Evolutionary conservation across 192 early-diverging fungal species (phyloP), one percentile per base, ranked within the genome.

Genomic region (Podila epicladia): DNA sequence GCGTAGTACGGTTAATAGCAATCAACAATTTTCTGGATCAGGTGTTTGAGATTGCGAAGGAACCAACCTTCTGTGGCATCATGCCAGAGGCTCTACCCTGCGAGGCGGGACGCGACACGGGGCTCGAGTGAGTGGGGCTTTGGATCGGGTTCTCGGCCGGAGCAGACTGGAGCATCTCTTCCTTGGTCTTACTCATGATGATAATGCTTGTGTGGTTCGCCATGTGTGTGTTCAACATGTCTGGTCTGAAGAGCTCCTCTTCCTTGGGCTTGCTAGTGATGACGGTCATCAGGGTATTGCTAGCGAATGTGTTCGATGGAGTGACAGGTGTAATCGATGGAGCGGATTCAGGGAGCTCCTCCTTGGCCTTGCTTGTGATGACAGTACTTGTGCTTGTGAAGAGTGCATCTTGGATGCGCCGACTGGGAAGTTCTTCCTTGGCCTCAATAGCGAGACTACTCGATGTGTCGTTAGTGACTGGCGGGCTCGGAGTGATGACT

Each of bases 91-190:
- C 9, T 13, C 70, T 22, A 11, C 62, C 59, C 11, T 41, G 32
- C 6, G 58, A 37, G 32, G 12, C 38, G 2, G 60, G 19, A 7
- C 58, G 67, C 22, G 53, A 28, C 20, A 63, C 35, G 7, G 41
- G 37, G 20, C 19, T 69, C 32, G 53, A 24, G 24, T 26, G 53
- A 5, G 53, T 55, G 20, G 53, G 53, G 22, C 53, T 55, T 55
- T 45, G 9, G 53, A 72, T 48, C 3, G 70, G 70, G 2, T 62
- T 45, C 20, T 64, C 70, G 3, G 70, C 41, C 0, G 70, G 60
- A 29, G 53, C 11, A 0, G 70, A 72, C 22, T 72, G 70, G 20
- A 72, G 70, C 70, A 72, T 72, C 35, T 72, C 62, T 33, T 72
- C 70, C 17, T 72, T 72, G 11, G 70, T 64, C 62, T 72, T 72